Base-by-base conservation (phyloP, 805 yeast genomes). In the Brettanomyces bruxellensis region DNA sequence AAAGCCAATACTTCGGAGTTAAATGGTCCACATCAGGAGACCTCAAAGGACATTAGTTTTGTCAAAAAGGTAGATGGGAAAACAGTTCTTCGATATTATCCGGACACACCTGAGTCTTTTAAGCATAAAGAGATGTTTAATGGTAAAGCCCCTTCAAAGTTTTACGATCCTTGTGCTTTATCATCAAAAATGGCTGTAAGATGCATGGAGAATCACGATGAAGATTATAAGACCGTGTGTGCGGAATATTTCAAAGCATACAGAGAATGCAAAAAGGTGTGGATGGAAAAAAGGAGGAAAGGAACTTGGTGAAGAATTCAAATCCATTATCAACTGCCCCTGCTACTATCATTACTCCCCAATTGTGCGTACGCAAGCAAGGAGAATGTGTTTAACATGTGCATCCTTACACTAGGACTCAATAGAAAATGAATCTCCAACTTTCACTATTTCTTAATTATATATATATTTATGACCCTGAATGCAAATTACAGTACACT, bases 151-250 rank as follows among this genome's bases (percentile, higher is more conserved):
- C 83, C 95, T 3, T 82, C 95, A 5, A 79, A 84, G 60, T 93
- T 73, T 63, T 91, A 84, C 58, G 97, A 91, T 60, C 99, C 99
- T 0, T 91, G 99, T 64, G 84, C 81, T 41, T 93, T 89, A 58
- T 81, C 93, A 35, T 75, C 96, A 8, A 81, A 80, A 60, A 91
- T 95, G 80, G 86, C 95, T 40, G 70, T 89, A 53, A 77, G 76
- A 52, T 91, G 99, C 57, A 69, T 91, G 62, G 91, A 87, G 55
- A 64, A 84, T 43, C 86, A 90, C 59, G 73, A 81, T 55, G 82
- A 77, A 70, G 87, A 78, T 70, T 77, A 72, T 69, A 79, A 59
- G 58, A 79, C 71, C 45, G 73, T 64, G 66, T 88, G 83, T 69
- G 78, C 67, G 62, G 95, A 85, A 49, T 91, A 86, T 59, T 93